Conservation (phyloP, 768 basidiomycete genomes). For the Wakefieldia striispora region DNA sequence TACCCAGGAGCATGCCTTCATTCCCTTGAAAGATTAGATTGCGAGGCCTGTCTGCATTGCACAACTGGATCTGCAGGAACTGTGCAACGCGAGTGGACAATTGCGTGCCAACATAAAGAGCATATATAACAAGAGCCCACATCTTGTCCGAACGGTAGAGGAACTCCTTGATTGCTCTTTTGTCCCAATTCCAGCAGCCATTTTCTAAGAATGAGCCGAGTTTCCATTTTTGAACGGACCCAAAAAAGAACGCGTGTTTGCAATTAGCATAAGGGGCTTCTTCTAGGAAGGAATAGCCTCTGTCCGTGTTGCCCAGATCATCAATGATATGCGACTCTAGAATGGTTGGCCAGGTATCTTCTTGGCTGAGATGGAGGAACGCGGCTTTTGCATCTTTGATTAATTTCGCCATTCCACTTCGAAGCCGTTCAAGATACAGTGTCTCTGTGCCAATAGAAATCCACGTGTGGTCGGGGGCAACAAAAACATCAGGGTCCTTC, state of each 20-base stretch:
- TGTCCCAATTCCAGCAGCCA: neutral
- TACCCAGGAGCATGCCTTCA: neutral
- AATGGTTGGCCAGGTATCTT: no score
- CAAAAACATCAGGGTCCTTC: no score
- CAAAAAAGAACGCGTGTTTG: neutral
- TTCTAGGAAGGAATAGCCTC: no score
- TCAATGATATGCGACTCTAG: no score
- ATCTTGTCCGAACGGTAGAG: neutral
- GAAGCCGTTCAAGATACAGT: no score
- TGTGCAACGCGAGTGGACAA: neutral
- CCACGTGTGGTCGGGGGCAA: no score
- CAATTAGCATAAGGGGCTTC: no score
- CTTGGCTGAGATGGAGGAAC: no score
- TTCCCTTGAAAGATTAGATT: conserved; percentile 5
- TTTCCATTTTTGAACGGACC: neutral
- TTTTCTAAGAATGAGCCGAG: neutral
- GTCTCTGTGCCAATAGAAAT: no score
- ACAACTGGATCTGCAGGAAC: conserved; percentile 6
- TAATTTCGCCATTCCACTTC: no score
- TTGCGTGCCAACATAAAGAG: conserved; percentile 1
- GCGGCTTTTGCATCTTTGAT: no score
- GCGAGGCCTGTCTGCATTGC: neutral
- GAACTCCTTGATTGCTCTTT: neutral
- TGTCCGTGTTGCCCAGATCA: no score
- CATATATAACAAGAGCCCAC: neutral